Evolutionary conservation across 169 alveolate species (phyloP).

Genomic region (Cardiosporidium cionae): DNA sequence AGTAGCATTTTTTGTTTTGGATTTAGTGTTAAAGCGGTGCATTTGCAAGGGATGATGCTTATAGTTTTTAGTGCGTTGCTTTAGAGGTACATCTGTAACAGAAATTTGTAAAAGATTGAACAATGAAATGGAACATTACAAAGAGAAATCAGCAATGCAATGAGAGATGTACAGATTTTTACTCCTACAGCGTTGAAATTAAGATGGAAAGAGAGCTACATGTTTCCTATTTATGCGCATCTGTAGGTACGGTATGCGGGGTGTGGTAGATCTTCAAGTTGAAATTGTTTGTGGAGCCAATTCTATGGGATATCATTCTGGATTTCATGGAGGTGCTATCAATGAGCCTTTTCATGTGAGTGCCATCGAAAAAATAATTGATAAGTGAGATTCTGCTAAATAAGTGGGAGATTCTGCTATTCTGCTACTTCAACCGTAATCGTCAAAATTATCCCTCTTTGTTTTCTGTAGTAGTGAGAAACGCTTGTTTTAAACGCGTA

Average conservation of each 20-base stretch:
- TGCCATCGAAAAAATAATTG: neutral
- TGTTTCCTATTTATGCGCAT: no score
- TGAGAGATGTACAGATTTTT: no score
- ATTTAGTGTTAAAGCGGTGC: no score
- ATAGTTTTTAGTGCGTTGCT: no score
- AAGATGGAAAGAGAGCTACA: no score
- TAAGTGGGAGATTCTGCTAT: neutral
- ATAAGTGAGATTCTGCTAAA: neutral
- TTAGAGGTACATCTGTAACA: no score
- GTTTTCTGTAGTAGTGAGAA: neutral
- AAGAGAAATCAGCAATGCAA: no score
- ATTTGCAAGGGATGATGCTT: no score
- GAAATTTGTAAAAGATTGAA: no score
- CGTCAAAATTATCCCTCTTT: neutral
- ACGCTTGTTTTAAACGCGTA: neutral
- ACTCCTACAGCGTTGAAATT: no score
- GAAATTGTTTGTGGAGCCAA: constrained; percentile 18
- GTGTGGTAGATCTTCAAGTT: constrained; percentile 28
- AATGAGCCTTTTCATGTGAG: constrained; percentile 36
- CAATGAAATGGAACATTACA: no score
- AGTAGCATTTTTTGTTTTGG: no score
- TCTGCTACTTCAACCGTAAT: neutral
- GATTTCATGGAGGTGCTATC: constrained; percentile 40
- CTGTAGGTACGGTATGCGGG: constrained; percentile 40
- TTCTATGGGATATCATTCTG: constrained; percentile 22